phyloP scores from a whole-genome alignment of 2,329 filamentous ascomycete genomes.

The Tolypocladium pustulatum region DNA sequence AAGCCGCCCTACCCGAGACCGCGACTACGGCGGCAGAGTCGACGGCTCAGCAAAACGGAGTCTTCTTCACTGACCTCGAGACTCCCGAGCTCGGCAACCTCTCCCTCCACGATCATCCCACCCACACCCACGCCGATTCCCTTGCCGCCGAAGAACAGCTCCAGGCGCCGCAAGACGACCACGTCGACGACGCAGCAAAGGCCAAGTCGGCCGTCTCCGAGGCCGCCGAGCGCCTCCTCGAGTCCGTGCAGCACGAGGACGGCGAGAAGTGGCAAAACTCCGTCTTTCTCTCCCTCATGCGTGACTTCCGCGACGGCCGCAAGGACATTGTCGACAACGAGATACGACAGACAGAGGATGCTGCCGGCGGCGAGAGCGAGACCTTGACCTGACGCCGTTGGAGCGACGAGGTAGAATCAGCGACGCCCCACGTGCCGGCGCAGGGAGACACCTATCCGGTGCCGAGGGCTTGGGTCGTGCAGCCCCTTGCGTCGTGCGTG shows the following conservation, averaged over 20 bases:
- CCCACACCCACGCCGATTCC: background rate
- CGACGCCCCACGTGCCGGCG: background rate
- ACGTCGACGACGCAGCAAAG: constrained; percentile 8
- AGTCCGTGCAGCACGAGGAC: constrained; percentile 31
- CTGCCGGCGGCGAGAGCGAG: constrained; percentile 3
- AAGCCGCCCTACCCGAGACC: constrained; percentile 15
- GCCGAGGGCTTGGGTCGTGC: background rate
- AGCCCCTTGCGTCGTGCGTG: constrained; percentile 10
- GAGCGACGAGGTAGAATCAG: background rate
- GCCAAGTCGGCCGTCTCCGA: constrained; percentile 28
- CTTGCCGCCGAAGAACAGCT: constrained; percentile 5
- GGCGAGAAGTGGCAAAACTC: constrained; percentile 38
- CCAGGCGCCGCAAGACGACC: constrained; percentile 3
- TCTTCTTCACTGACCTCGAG: constrained; percentile 17
- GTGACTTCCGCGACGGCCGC: constrained; percentile 31
- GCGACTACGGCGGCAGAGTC: background rate
- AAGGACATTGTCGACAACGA: constrained; percentile 33
- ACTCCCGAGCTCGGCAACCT: constrained; percentile 21
- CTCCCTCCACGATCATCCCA: constrained; percentile 11
- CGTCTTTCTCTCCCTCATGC: constrained; percentile 32
- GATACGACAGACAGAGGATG: constrained; percentile 20
- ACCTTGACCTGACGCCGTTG: constrained; percentile 6
- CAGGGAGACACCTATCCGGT: background rate
- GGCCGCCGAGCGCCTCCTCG: constrained; percentile 30
- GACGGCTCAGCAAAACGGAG: background rate